Evolutionary conservation across 2,329 filamentous ascomycete genomes (phyloP).

Genomic region (Diaporthe citrichinensis): DNA sequence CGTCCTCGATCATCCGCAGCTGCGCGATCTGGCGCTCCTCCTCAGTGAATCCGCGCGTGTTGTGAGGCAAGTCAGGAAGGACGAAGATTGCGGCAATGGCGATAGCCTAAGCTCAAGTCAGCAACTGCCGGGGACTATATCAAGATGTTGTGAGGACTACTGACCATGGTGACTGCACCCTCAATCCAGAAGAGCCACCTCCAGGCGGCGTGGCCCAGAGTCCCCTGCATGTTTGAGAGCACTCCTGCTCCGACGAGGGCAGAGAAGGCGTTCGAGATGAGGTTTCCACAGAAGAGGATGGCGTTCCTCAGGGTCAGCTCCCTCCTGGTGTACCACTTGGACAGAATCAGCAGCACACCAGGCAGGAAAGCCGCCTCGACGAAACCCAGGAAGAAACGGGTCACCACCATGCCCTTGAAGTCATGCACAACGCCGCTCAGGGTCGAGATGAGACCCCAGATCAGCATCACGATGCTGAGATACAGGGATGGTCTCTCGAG

Average conservation of each 20-base stretch:
- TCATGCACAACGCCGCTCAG: constrained; percentile 66
- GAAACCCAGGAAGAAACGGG: constrained; percentile 73
- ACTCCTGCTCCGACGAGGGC: constrained; percentile 72
- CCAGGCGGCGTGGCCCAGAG: constrained; percentile 69
- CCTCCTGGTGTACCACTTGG: constrained; percentile 76
- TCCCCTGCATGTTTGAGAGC: constrained; percentile 69
- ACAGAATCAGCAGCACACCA: constrained; percentile 73
- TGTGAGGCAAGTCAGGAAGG: constrained; percentile 68
- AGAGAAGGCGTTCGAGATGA: constrained; percentile 72
- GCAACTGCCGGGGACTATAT: background rate
- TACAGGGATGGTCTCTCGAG: constrained; percentile 66
- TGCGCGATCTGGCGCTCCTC: constrained; percentile 70
- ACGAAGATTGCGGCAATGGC: constrained; percentile 63
- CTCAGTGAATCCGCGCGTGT: constrained; percentile 70
- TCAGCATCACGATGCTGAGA: constrained; percentile 65
- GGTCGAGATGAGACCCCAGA: constrained; percentile 74
- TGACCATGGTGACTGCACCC: constrained; percentile 64
- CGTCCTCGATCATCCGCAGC: constrained; percentile 69
- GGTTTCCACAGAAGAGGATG: constrained; percentile 71
- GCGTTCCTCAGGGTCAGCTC: constrained; percentile 69
- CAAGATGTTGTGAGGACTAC: background rate
- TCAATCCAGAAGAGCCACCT: constrained; percentile 74
- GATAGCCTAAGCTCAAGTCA: constrained; percentile 44
- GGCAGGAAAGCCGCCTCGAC: constrained; percentile 76
- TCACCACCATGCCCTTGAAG: constrained; percentile 68